Percentiles rank a stretch among this genome's conserved stretches.
Conservation (phyloP, 192 early-diverging fungal genomes). For the Powellomyces hirtus region DNA sequence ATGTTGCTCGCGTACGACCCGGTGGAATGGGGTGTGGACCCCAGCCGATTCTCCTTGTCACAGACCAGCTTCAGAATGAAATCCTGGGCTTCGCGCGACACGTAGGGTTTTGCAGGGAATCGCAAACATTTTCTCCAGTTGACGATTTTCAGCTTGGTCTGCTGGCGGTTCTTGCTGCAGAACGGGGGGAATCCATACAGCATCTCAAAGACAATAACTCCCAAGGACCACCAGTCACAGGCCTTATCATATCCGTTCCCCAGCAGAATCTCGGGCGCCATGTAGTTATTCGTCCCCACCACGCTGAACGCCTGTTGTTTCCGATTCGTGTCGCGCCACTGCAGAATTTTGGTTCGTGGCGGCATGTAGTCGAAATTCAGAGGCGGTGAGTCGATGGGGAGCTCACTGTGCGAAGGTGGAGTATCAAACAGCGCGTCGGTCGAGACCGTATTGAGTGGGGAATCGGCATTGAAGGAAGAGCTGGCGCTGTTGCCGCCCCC, state of each 20-base stretch:
- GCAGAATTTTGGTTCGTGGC: conserved; percentile 29
- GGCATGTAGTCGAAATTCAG: conserved; percentile 9
- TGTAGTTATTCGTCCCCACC: conserved; percentile 56
- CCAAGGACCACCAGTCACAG: conserved; percentile 76
- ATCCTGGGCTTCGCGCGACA: conserved; percentile 57
- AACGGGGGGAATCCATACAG: conserved; percentile 72
- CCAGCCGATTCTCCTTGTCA: conserved; percentile 57
- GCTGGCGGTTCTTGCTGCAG: conserved; percentile 49
- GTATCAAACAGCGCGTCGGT: neutral
- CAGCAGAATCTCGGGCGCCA: conserved; percentile 51
- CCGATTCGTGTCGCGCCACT: conserved; percentile 33
- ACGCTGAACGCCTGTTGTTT: conserved; percentile 45
- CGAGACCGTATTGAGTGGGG: neutral
- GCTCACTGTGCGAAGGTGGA: neutral
- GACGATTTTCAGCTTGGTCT: conserved; percentile 67
- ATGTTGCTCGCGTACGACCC: conserved; percentile 4
- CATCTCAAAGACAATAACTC: conserved; percentile 78
- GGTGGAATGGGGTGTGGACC: conserved; percentile 15
- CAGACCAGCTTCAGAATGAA: conserved; percentile 59
- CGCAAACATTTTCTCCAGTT: conserved; percentile 61
- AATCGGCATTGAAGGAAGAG: neutral
- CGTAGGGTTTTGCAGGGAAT: conserved; percentile 55
- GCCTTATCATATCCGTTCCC: conserved; percentile 55
- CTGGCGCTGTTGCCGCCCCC: neutral
- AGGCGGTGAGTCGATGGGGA: conserved; percentile 10